Evolutionary conservation across 1,284 basidiomycete genomes (phyloP), one percentile per base, ranked within the genome.

Genomic region (Anthracocystis setariae): DNA sequence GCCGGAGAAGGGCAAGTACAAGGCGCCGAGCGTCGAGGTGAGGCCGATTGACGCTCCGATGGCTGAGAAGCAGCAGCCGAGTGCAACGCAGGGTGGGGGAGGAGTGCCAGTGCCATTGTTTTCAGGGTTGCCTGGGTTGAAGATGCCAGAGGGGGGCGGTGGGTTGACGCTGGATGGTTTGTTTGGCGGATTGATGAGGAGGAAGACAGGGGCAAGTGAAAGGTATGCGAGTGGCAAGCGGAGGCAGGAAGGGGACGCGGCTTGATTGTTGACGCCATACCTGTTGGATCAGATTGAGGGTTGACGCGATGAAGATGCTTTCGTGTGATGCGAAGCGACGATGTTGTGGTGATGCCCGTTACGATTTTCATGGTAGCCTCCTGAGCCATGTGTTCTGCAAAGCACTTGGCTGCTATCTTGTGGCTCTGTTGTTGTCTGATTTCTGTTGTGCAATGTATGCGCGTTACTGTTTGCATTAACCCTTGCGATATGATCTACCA

Each of bases 1-100:
- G 33, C 73, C 67, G 45, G 20, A 50, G 7, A 73, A 63, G 59
- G 43, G 29, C 21, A 45, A 20, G 9, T 67, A 60, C 24, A 29
- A 35, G 15, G 50, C 66, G 2, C 37, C 44, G 18, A 17, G 7
- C 10, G 47, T 63, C 21, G 9, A 39, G 25, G 50, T 59, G 5
- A 51, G 18, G 18, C 32, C 21, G 13, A 23, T 43, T 44, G 35
- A 37, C 2, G 33, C 12, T 7, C n/a, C 29, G 3, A 21, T 9
- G 52, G 12, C 37, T n/a, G 46, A 56, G 49, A 44, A 39, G 52
- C 33, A 24, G n/a, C 24, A 47, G 50, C 35, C 46, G 18, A 12
- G 24, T 23, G 15, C 35, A 24, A 47, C 24, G 2, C 18, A 10
- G 29, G 29, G 13, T 1, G 37, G 18, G 12, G 1, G 37, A 23